A percentile compares a stretch with the other conserved stretches of the same genome.
Conservation (phyloP, 2,329 filamentous ascomycete genomes). For the Colletotrichum paranaense region DNA sequence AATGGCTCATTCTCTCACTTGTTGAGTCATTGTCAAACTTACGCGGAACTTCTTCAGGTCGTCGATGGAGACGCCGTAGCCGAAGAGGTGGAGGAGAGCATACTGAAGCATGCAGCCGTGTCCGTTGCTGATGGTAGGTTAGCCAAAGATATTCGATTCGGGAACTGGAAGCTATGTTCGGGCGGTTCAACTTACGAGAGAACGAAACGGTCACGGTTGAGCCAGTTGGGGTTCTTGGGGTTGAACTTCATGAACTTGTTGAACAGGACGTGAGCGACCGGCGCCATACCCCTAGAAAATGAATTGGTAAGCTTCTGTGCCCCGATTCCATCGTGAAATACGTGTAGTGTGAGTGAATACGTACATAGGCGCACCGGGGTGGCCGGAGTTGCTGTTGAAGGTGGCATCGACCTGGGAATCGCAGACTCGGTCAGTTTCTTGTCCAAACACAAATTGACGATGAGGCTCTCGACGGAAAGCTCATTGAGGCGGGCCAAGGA, state of each 20-base stretch:
- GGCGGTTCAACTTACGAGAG: constrained; percentile 82
- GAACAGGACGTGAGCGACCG: constrained; percentile 95
- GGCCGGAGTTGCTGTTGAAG: constrained; percentile 93
- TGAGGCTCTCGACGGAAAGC: not conserved
- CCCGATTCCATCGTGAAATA: not conserved
- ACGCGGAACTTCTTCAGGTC: constrained; percentile 98
- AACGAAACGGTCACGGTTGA: constrained; percentile 98
- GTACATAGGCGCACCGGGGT: constrained; percentile 97
- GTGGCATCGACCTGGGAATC: constrained; percentile 90
- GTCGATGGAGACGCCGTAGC: constrained; percentile 86
- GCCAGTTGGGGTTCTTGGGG: constrained; percentile 97
- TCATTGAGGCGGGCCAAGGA: not conserved
- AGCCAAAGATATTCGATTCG: not conserved
- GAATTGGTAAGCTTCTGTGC: constrained; percentile 44
- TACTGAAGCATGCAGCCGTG: constrained; percentile 99
- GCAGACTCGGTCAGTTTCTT: constrained; percentile 2
- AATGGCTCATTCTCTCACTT: not conserved
- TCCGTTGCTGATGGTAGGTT: constrained; percentile 77
- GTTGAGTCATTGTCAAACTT: constrained; percentile 55
- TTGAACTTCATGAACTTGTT: constrained; percentile 99
- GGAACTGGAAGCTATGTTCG: not conserved
- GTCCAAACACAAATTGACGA: not conserved
- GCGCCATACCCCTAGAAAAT: constrained; percentile 79
- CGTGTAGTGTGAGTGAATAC: constrained; percentile 41
- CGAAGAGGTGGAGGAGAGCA: constrained; percentile 95